phyloP scores from a whole-genome alignment of 2,329 filamentous ascomycete species.

The Microascus cirrosus region DNA sequence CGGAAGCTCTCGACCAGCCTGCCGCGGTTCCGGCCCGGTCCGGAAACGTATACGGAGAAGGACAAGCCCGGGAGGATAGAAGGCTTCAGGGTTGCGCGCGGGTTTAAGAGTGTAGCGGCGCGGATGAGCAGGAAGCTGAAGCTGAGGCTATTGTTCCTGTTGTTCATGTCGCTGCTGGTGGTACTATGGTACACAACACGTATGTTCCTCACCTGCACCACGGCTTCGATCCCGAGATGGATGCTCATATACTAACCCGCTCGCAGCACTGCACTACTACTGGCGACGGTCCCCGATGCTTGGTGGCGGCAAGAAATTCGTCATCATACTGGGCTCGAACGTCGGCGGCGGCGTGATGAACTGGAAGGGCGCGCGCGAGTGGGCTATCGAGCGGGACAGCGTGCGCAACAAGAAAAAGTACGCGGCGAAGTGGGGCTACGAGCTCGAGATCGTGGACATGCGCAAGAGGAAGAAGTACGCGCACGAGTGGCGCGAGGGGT shows the following conservation, averaged over 20 bases:
- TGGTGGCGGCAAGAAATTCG: constrained; percentile 81
- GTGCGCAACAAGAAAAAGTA: constrained; percentile 92
- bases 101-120: constrained; percentile 33
- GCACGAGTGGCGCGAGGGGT: constrained; percentile 97
- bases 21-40: constrained; percentile 54
- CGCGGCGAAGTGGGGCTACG: constrained; percentile 79
- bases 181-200: constrained; percentile 62
- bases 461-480: constrained; percentile 97
- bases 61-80: constrained; percentile 54
- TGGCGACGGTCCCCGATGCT: constrained; percentile 65
- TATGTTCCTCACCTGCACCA: constrained; percentile 35
- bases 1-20: constrained; percentile 69
- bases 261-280: constrained; percentile 22
- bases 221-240: background rate
- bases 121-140: constrained; percentile 55
- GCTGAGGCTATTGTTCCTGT: constrained; percentile 46
- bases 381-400: constrained; percentile 96
- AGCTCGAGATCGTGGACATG: constrained; percentile 95
- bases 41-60: constrained; percentile 53
- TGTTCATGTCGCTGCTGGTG: constrained; percentile 49
- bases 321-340: constrained; percentile 88
- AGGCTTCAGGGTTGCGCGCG: background rate
- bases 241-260: background rate
- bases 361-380: constrained; percentile 94
- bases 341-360: constrained; percentile 97